Evolutionary conservation across 2,329 filamentous ascomycete species (phyloP), one percentile per base, ranked within the genome.

Genomic region (Phyllachora maydis): DNA sequence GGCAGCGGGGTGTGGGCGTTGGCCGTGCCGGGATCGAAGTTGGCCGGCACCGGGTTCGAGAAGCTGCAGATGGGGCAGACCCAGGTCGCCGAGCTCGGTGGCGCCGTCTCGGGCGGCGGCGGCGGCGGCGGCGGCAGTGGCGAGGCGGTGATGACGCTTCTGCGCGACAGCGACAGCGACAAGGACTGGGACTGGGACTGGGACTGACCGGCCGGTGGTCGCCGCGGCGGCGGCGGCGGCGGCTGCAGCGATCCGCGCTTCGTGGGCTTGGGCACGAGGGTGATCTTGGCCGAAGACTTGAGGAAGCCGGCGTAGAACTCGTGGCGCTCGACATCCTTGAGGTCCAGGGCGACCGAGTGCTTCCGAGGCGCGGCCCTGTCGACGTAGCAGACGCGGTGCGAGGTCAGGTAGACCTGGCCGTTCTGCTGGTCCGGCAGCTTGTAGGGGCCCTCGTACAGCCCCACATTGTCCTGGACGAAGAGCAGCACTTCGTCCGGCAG

Each of bases 381-480:
- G 32, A 98, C 78, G 43, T 95, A 98, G 54, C 85, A 98, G 30
- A 81, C 70, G 25, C 88, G 76, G 49, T 95, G 85, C 6, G 88
- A 92, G 11, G 88, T 98, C 48, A 98, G 49, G 45, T 98, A 98
- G 26, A 88, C 81, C 52, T 93, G 82, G 24, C 88, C 88, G 53
- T 92, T 81, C 45, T 98, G 88, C 35, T 90, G 81, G 41, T 83
- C 71, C 17, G 79, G 75, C 26, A 98, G 73, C 54, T 98, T 98
- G 56, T 73, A 88, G 54, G 61, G 91, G 82, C 88, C 88, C 61
- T 95, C 81, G 54, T 98, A 98, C 31, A 98, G 60, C 36, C 88
- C 88, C 39, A 98, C 83, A 47, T 81, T 83, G 59, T 95, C 83
- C 55, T 95, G 85, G 28, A 98, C 85, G 52, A 92, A 95, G 29